Evolutionary conservation across 305 asterid genomes (phyloP).

Genomic region (Fraxinus sp.): DNA sequence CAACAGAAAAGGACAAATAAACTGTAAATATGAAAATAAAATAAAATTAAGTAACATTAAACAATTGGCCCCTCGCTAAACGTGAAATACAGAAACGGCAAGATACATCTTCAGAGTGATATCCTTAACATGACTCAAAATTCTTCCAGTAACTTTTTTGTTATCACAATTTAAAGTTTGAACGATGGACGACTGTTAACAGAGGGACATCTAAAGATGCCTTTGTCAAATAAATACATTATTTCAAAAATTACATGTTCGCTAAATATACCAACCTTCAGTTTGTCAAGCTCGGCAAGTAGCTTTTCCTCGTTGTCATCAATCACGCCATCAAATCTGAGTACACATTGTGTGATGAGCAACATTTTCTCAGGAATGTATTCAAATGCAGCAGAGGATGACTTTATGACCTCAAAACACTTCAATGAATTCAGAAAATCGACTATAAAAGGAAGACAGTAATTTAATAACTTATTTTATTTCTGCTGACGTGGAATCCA

Average conservation of each 20-base stretch:
- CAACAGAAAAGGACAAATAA: neutral
- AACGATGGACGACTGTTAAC: neutral
- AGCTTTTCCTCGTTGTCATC: conserved; percentile 40
- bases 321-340: conserved; percentile 59
- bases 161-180: neutral
- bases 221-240: neutral
- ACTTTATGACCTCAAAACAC: conserved; percentile 15
- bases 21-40: neutral
- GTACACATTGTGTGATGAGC: conserved; percentile 21
- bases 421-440: neutral
- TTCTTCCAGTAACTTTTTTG: neutral
- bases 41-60: neutral
- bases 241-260: neutral
- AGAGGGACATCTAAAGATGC: neutral
- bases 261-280: conserved; percentile 58
- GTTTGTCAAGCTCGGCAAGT: conserved; percentile 51
- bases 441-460: neutral
- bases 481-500: conserved; percentile 8
- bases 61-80: neutral
- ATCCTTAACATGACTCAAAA: neutral
- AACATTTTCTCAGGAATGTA: conserved; percentile 2
- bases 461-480: neutral
- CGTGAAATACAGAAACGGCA: neutral
- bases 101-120: neutral
- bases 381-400: conserved; percentile 13